phyloP scores from a whole-genome alignment of 495 filamentous ascomycete species.

The Choiromyces venosus region DNA sequence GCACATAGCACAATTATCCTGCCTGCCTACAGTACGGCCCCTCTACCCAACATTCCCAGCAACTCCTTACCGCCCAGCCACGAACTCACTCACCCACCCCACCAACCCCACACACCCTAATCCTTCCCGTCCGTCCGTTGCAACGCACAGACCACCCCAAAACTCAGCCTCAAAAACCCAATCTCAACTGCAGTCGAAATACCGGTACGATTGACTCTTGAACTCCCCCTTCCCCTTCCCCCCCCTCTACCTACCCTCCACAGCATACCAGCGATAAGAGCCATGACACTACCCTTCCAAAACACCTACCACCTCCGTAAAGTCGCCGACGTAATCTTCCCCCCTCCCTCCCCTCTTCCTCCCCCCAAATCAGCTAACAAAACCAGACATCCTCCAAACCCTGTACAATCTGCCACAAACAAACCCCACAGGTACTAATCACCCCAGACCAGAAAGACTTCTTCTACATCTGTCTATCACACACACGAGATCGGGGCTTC shows the following conservation, averaged over 20 bases:
- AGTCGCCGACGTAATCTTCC: conserved; percentile 71
- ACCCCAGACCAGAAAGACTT: conserved; percentile 92
- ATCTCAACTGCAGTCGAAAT: not conserved
- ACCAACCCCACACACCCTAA: not conserved
- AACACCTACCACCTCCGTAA: conserved; percentile 84
- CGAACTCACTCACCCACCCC: no score
- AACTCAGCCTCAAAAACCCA: conserved; percentile 1
- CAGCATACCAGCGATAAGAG: not conserved
- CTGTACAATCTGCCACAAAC: conserved; percentile 88
- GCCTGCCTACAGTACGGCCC: no score
- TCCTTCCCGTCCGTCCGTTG: not conserved
- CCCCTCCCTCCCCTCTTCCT: conserved; percentile 30
- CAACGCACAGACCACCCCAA: not conserved
- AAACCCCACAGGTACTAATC: conserved; percentile 77
- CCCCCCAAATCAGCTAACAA: not conserved
- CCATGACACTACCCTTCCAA: conserved; percentile 53
- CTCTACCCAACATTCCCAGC: not conserved
- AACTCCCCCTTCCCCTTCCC: not conserved
- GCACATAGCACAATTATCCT: not conserved
- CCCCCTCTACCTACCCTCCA: not conserved
- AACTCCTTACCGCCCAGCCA: not conserved
- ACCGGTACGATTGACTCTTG: not conserved
- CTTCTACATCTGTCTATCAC: conserved; percentile 82
- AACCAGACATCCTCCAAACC: conserved; percentile 51
- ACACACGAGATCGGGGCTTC: conserved; percentile 79